These are phyloP conservation scores for Kalmusia sp. DNA, from an alignment of 2,329 filamentous ascomycete species.

Conservation along the genomic window DNA sequence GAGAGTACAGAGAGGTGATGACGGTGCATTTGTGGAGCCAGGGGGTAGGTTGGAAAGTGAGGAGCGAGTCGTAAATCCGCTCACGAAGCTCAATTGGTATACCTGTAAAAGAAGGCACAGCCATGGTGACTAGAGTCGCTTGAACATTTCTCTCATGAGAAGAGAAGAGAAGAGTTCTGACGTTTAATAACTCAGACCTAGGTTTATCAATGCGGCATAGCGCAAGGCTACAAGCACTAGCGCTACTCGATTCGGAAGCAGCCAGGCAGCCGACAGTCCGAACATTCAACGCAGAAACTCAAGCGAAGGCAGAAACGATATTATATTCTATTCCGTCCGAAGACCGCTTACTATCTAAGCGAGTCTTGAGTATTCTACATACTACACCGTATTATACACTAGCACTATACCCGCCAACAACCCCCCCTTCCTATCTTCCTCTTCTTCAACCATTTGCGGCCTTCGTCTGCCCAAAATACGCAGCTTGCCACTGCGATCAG, in stretches of 20 bases:
- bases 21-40: not conserved
- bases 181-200: too few relatives aligned
- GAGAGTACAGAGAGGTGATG: conserved; percentile 10
- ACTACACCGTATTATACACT: conserved; percentile 40
- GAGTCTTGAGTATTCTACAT: not conserved
- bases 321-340: not conserved
- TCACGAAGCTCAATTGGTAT: conserved; percentile 10
- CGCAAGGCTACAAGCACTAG: not conserved
- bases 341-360: not conserved
- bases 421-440: conserved; percentile 44
- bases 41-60: conserved; percentile 1
- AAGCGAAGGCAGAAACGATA: too few relatives aligned
- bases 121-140: not conserved
- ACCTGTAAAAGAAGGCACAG: not conserved
- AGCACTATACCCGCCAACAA: conserved; percentile 47
- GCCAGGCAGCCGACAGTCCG: too few relatives aligned
- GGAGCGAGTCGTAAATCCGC: conserved; percentile 9
- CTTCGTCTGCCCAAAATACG: conserved; percentile 96
- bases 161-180: too few relatives aligned
- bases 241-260: not conserved
- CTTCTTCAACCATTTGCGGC: conserved; percentile 71
- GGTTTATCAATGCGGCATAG: not conserved
- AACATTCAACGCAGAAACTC: too few relatives aligned
- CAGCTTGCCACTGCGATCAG: conserved; percentile 80
- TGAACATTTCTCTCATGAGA: too few relatives aligned